These are phyloP conservation scores for Mrakiaceae sp. DNA, from an alignment of 1,284 basidiomycete genomes.

Conservation along the genomic window DNA sequence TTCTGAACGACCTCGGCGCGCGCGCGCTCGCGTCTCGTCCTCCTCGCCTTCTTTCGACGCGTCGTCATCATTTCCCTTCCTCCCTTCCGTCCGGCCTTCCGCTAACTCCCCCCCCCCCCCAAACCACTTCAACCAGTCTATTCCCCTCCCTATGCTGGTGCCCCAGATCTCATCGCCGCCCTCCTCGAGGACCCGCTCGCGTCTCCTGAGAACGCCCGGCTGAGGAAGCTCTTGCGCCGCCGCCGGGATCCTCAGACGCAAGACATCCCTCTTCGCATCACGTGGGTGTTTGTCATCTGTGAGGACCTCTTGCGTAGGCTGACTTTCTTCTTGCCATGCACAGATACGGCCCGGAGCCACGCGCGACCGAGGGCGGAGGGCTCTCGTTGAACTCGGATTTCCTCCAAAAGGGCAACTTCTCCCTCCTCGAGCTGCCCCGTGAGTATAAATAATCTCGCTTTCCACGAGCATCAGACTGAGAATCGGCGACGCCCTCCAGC, in stretches of 20 bases:
- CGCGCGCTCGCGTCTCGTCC: neutral
- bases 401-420: neutral
- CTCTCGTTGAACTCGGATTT: neutral
- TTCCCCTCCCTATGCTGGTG: conserved; percentile 1
- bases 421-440: conserved; percentile 5
- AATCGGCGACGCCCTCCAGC: neutral
- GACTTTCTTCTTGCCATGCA: neutral
- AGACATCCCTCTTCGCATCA: too few species aligned
- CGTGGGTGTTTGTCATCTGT: too few species aligned
- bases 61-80: too few species aligned
- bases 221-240: too few species aligned
- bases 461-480: neutral
- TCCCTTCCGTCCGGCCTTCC: neutral
- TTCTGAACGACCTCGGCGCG: neutral
- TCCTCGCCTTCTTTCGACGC: neutral
- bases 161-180: conserved; percentile 1
- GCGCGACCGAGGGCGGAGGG: neutral
- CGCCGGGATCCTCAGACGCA: too few species aligned
- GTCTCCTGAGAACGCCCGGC: too few species aligned
- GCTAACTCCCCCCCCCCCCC: neutral
- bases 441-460: neutral
- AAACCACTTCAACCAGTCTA: neutral
- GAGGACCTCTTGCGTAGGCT: neutral
- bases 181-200: conserved; percentile 7
- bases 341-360: neutral